A percentile compares a stretch with the other conserved stretches of the same genome.
phyloP scores from a whole-genome alignment of 1,139 yeast genomes.

The Torulaspora globosa region DNA sequence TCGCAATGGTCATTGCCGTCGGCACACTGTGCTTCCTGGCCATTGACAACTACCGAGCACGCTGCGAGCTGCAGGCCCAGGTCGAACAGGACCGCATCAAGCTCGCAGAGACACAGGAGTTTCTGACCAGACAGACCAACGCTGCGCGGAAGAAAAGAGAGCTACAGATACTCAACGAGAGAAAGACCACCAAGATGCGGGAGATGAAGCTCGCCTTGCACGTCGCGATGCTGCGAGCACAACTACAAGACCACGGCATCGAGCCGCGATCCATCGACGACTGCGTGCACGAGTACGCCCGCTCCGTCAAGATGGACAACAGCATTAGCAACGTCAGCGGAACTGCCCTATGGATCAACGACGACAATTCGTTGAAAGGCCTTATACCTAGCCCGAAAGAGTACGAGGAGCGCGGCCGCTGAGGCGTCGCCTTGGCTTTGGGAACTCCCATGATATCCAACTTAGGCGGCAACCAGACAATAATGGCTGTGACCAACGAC shows the following conservation, averaged over 20 bases:
- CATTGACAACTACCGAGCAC: slow-evolving; percentile 47
- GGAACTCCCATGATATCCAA: slow-evolving; percentile 65
- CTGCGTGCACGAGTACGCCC: slow-evolving; percentile 53
- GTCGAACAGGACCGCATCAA: slow-evolving; percentile 40
- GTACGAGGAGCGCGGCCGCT: slow-evolving; percentile 41
- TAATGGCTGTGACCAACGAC: slow-evolving; percentile 75
- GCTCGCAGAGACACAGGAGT: slow-evolving; percentile 39
- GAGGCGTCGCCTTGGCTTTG: slow-evolving; percentile 63
- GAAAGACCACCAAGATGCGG: slow-evolving; percentile 47
- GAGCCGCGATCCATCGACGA: slow-evolving; percentile 52
- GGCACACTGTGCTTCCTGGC: slow-evolving; percentile 44
- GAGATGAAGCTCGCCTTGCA: slow-evolving; percentile 60
- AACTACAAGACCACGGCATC: slow-evolving; percentile 48
- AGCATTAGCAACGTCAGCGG: slow-evolving; percentile 53
- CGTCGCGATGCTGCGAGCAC: slow-evolving; percentile 58
- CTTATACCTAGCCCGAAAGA: slow-evolving; percentile 57
- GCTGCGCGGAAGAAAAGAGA: slow-evolving; percentile 48
- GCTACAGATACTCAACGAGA: slow-evolving; percentile 45
- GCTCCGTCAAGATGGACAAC: slow-evolving; percentile 52
- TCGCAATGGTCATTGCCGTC: slow-evolving; percentile 31
- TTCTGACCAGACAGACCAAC: slow-evolving; percentile 42
- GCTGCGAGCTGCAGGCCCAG: slow-evolving; percentile 43
- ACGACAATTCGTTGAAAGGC: slow-evolving; percentile 46
- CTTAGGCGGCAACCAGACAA: slow-evolving; percentile 62
- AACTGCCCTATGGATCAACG: slow-evolving; percentile 54